Conservation (phyloP, 331 rosid species). For the Quercus tomentella region DNA sequence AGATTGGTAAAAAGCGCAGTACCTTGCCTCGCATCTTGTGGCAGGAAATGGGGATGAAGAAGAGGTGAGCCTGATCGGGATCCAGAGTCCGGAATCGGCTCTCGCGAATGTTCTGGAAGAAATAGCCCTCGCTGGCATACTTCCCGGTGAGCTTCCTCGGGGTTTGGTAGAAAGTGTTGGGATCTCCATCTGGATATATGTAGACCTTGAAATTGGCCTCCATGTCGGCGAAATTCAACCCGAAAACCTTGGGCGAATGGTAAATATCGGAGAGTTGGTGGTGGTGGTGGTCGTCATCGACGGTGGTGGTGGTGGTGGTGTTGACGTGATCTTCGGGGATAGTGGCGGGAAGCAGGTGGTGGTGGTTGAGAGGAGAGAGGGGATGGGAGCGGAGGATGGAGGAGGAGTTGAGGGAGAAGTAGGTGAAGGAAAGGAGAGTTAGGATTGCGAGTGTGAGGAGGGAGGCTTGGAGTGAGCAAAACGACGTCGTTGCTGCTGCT, state of each 20-base stretch:
- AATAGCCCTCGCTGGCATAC: slow-evolving; percentile 89
- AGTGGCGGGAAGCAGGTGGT: neutral
- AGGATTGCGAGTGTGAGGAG: slow-evolving; percentile 70
- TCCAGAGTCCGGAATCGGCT: slow-evolving; percentile 68
- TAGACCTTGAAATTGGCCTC: slow-evolving; percentile 80
- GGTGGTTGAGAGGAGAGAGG: slow-evolving; percentile 22
- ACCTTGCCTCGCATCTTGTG: slow-evolving; percentile 99
- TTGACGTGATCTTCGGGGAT: neutral
- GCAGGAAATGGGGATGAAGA: slow-evolving; percentile 92
- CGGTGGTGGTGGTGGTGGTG: neutral
- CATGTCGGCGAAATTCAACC: slow-evolving; percentile 76
- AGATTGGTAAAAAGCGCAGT: neutral
- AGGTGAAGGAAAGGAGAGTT: slow-evolving; percentile 73
- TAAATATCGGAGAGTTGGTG: slow-evolving; percentile 41
- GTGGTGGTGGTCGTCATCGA: neutral
- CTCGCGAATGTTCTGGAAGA: slow-evolving; percentile 92
- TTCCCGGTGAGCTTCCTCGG: slow-evolving; percentile 96
- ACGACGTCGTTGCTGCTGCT: no score
- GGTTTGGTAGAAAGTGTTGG: slow-evolving; percentile 86
- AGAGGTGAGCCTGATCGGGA: slow-evolving; percentile 87
- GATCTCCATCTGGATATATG: slow-evolving; percentile 90
- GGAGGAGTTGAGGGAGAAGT: slow-evolving; percentile 63
- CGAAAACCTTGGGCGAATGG: slow-evolving; percentile 74
- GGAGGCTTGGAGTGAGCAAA: slow-evolving; percentile 65
- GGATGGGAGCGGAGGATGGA: slow-evolving; percentile 35